A percentile compares a stretch with the other conserved stretches of the same genome.
phyloP scores from a whole-genome alignment of 768 basidiomycete species.

The Candolleomyces efflorescens region DNA sequence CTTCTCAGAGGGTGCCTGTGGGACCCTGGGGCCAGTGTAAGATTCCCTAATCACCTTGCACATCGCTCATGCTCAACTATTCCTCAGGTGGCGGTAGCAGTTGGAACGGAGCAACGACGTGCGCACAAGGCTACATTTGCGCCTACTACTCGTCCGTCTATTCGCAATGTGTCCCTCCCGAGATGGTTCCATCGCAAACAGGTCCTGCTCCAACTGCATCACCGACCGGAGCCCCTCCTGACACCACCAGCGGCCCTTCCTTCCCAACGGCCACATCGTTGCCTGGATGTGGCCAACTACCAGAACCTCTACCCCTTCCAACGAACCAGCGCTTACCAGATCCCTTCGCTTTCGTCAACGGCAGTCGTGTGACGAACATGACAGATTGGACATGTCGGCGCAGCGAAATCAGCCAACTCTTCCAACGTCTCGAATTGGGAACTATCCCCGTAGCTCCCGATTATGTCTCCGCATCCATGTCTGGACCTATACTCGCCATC shows the following conservation, averaged over 20 bases:
- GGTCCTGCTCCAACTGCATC: not conserved
- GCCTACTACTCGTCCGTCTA: not conserved
- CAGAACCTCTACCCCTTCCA: conserved; percentile 24
- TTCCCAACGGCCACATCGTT: conserved; percentile 11
- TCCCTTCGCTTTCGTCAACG: conserved; percentile 49
- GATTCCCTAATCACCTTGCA: not conserved
- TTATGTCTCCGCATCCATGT: conserved; percentile 40
- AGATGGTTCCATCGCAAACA: not conserved
- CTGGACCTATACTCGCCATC: conserved; percentile 42
- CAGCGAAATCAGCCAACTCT: conserved; percentile 41
- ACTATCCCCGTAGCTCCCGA: conserved; percentile 42
- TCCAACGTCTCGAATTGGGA: conserved; percentile 52
- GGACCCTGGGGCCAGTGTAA: conserved; percentile 1
- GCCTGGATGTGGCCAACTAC: conserved; percentile 25
- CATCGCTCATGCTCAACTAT: not conserved
- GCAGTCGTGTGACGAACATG: conserved; percentile 35
- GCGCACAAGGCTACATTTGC: not conserved
- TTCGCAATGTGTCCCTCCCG: conserved; percentile 4
- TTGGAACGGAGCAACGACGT: not conserved
- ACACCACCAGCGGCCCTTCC: not conserved
- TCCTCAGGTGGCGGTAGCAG: not conserved
- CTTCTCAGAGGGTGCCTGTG: not conserved
- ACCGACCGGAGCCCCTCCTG: not conserved
- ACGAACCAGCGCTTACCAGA: conserved; percentile 44
- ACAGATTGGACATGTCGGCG: conserved; percentile 50